A percentile compares a stretch with the other conserved stretches of the same genome.
These are phyloP conservation scores for Falciphora oryzae DNA, from an alignment of 2,329 filamentous ascomycete species.

Conservation along the genomic window DNA sequence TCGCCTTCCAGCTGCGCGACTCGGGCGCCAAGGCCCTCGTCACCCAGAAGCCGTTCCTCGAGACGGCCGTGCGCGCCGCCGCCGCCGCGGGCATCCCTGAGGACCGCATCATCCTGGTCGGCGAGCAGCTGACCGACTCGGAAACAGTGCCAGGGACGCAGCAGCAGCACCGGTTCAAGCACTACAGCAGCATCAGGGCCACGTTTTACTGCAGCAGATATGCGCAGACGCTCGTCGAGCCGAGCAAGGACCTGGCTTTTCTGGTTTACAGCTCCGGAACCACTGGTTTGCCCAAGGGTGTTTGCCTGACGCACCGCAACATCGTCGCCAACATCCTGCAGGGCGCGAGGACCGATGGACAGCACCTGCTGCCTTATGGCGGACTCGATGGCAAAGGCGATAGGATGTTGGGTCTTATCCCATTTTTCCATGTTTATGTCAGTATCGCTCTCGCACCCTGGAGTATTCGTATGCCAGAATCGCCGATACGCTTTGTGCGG, in stretches of 20 bases:
- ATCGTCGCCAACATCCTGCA: constrained; percentile 70
- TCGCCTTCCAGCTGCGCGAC: constrained; percentile 79
- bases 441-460: constrained; percentile 19
- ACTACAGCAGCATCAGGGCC: constrained; percentile 67
- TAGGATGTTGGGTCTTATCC: constrained; percentile 70
- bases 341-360: constrained; percentile 44
- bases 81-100: constrained; percentile 62
- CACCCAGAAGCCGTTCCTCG: constrained; percentile 64
- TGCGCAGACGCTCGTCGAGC: constrained; percentile 53
- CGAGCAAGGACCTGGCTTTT: constrained; percentile 71
- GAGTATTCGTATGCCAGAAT: too few relatives aligned
- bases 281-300: constrained; percentile 86
- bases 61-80: constrained; percentile 62
- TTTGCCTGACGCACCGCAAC: constrained; percentile 79
- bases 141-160: neutral
- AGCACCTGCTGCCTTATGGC: constrained; percentile 51
- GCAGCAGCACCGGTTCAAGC: constrained; percentile 56
- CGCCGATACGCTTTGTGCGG: too few relatives aligned
- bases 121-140: constrained; percentile 41
- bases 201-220: constrained; percentile 53
- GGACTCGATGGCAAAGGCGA: constrained; percentile 60
- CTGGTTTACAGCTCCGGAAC: constrained; percentile 87
- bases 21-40: constrained; percentile 67
- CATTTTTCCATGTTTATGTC: constrained; percentile 90
- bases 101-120: constrained; percentile 70